A percentile compares a stretch with the other conserved stretches of the same genome.
Conservation (phyloP, 1,284 basidiomycete genomes). For the Flammula alnicola region DNA sequence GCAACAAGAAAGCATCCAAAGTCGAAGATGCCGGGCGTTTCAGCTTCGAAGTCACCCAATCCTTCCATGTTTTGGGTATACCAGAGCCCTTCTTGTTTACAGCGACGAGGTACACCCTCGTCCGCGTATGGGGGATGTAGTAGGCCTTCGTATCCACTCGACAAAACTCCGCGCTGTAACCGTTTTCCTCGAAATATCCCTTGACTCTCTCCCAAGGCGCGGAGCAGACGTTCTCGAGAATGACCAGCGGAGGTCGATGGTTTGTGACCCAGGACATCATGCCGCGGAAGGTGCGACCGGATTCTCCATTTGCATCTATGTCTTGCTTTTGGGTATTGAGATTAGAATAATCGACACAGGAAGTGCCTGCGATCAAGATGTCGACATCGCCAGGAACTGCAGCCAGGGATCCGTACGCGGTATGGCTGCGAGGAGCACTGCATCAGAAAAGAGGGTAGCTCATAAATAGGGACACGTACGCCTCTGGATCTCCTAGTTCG, state of each 20-base stretch:
- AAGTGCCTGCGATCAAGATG: conserved; percentile 90
- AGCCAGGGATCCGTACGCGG: conserved; percentile 88
- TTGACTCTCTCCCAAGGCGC: conserved; percentile 88
- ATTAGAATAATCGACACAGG: conserved; percentile 96
- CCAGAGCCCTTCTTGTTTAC: conserved; percentile 63
- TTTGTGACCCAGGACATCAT: conserved; percentile 94
- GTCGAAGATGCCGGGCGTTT: conserved; percentile 88
- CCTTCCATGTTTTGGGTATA: conserved; percentile 76
- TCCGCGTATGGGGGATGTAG: conserved; percentile 95
- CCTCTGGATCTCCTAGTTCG: conserved; percentile 80
- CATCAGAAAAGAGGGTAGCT: conserved; percentile 12
- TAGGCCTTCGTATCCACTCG: conserved; percentile 92
- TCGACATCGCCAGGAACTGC: conserved; percentile 92
- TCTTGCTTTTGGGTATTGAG: conserved; percentile 93
- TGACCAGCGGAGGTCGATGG: conserved; percentile 88
- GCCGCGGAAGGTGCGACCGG: conserved; percentile 86
- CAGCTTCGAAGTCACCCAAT: conserved; percentile 63
- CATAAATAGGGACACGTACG: conserved; percentile 49
- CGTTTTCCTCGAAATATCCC: conserved; percentile 75
- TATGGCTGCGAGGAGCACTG: conserved; percentile 58
- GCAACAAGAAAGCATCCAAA: conserved; percentile 90
- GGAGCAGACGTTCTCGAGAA: conserved; percentile 92
- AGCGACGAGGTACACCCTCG: conserved; percentile 86
- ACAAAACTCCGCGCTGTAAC: conserved; percentile 76
- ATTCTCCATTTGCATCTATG: conserved; percentile 87